phyloP scores from a whole-genome alignment of 768 basidiomycete species.

The Rhizopogon rudus region DNA sequence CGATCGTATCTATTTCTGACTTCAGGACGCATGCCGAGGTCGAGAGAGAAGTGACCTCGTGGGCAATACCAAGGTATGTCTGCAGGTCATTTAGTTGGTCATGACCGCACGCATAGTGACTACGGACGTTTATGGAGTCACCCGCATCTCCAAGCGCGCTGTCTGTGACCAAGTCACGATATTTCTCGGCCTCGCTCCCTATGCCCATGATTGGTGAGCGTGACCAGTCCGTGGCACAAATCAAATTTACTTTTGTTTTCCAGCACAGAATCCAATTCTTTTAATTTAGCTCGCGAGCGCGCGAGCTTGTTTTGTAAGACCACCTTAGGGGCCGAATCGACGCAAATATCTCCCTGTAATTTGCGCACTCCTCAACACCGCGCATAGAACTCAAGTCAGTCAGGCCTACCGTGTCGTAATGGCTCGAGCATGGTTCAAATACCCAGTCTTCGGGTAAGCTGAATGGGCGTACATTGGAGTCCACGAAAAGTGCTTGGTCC shows the following conservation, averaged over 20 bases:
- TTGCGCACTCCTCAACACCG: background rate
- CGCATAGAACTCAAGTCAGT: background rate
- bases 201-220: constrained; percentile 5
- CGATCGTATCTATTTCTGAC: constrained; percentile 62
- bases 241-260: constrained; percentile 52
- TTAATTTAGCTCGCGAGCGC: constrained; percentile 54
- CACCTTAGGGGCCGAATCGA: constrained; percentile 68
- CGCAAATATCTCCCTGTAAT: constrained; percentile 40
- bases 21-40: constrained; percentile 54
- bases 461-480: constrained; percentile 67
- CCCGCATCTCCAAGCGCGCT: constrained; percentile 55
- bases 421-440: constrained; percentile 69
- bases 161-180: constrained; percentile 39
- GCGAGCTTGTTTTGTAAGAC: constrained; percentile 77
- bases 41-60: constrained; percentile 50
- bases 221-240: constrained; percentile 5
- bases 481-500: constrained; percentile 71
- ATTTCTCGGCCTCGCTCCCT: constrained; percentile 56
- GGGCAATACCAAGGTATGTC: constrained; percentile 60
- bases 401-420: constrained; percentile 68
- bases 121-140: constrained; percentile 19
- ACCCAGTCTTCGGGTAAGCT: constrained; percentile 57
- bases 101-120: background rate
- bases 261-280: constrained; percentile 54
- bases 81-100: constrained; percentile 21